Percentiles rank a stretch among this genome's conserved stretches.
These are phyloP conservation scores for Saccharomycopsis phalli DNA, from an alignment of 1,139 yeast species.

Conservation along the genomic window DNA sequence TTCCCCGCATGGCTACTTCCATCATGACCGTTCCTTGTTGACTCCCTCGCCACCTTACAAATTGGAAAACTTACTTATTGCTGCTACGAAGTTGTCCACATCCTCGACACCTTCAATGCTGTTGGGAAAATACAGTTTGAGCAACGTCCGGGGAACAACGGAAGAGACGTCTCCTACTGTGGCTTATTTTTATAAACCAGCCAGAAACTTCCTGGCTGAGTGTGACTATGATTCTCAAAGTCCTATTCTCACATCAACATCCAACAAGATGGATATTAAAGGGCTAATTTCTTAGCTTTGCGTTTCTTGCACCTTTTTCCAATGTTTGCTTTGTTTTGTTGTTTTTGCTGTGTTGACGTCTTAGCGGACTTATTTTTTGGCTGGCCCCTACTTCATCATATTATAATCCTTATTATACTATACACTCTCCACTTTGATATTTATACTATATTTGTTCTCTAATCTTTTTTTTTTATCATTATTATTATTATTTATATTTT, in stretches of 20 bases:
- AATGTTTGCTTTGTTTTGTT: not conserved
- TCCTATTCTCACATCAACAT: not conserved
- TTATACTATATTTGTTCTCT: not conserved
- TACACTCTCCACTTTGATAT: not conserved
- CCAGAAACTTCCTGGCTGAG: not conserved
- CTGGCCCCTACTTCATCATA: not conserved
- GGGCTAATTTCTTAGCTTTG: slow-evolving; percentile 12
- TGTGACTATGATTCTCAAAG: not conserved
- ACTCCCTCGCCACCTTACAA: slow-evolving; percentile 9
- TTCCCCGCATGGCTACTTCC: slow-evolving; percentile 5
- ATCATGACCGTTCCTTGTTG: slow-evolving; percentile 2
- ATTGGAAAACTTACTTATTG: slow-evolving; percentile 10
- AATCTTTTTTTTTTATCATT: not conserved
- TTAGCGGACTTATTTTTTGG: not conserved
- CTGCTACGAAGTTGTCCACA: slow-evolving; percentile 9
- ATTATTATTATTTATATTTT: not conserved
- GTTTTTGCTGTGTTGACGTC: not conserved
- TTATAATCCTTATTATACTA: slow-evolving; percentile 2
- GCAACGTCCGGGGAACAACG: not conserved
- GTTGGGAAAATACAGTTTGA: slow-evolving; percentile 1
- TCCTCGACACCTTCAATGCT: not conserved
- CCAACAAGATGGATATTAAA: slow-evolving; percentile 17
- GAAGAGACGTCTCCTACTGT: not conserved
- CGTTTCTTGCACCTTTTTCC: not conserved
- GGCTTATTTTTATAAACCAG: too few relatives aligned